These are phyloP conservation scores for Thelonectria rubi DNA, from an alignment of 2,329 filamentous ascomycete genomes.

Conservation along the genomic window DNA sequence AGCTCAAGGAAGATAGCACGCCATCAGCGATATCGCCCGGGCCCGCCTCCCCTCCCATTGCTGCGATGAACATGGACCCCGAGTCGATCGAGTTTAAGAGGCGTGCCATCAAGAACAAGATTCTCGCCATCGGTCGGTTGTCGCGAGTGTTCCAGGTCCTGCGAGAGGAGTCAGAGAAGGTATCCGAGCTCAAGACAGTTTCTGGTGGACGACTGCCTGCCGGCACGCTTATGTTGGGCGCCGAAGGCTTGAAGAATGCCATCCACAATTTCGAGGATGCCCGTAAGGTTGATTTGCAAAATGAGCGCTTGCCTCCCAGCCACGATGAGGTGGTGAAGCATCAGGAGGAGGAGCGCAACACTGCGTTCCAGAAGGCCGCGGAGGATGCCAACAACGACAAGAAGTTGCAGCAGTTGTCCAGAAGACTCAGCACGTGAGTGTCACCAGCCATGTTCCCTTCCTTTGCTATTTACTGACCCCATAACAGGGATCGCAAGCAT, in stretches of 20 bases:
- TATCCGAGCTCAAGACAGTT: constrained; percentile 97
- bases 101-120: constrained; percentile 99
- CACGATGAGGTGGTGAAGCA: constrained; percentile 90
- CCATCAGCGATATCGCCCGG: constrained; percentile 74
- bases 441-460: background rate
- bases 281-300: constrained; percentile 94
- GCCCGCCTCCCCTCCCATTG: constrained; percentile 74
- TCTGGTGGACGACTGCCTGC: constrained; percentile 91
- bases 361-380: constrained; percentile 85
- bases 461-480: constrained; percentile 15
- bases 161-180: constrained; percentile 94
- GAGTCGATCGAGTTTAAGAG: constrained; percentile 94
- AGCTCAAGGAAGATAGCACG: constrained; percentile 83
- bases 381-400: constrained; percentile 92
- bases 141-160: constrained; percentile 98
- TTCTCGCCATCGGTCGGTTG: constrained; percentile 93
- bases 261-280: constrained; percentile 98
- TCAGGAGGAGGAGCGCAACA: constrained; percentile 80
- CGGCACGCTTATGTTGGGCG: constrained; percentile 96
- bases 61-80: constrained; percentile 65
- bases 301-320: constrained; percentile 90
- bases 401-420: constrained; percentile 84
- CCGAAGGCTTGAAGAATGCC: constrained; percentile 98
- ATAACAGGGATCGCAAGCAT: constrained; percentile 42
- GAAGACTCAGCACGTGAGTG: constrained; percentile 89